Evolutionary conservation across 2,329 filamentous ascomycete species (phyloP).

Genomic region (Chaetomium strumarium): DNA sequence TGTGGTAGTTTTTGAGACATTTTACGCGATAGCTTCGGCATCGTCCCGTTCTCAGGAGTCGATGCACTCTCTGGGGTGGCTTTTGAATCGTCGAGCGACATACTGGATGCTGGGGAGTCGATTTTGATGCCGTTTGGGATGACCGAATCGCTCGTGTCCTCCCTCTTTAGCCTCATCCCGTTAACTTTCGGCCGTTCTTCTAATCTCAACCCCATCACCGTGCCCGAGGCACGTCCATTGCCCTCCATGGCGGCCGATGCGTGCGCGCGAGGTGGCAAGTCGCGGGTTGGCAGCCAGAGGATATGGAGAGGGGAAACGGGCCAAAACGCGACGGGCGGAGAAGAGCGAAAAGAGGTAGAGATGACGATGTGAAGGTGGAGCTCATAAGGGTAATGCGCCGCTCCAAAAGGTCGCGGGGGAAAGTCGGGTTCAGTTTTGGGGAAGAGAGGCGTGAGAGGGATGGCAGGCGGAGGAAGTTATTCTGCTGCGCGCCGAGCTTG

Average conservation of each 20-base stretch:
- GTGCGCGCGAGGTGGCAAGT: slow-evolving; percentile 12
- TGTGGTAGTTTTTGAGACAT: slow-evolving; percentile 63
- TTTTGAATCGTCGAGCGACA: slow-evolving; percentile 42
- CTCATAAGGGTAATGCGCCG: slow-evolving; percentile 12
- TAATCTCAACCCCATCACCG: slow-evolving; percentile 33
- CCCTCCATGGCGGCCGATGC: slow-evolving; percentile 25
- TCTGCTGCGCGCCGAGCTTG: slow-evolving; percentile 19
- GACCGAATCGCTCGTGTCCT: slow-evolving; percentile 34
- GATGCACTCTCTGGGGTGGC: slow-evolving; percentile 43
- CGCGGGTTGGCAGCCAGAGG: neutral
- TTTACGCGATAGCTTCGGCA: slow-evolving; percentile 68
- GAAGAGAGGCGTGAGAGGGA: neutral
- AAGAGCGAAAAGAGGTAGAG: slow-evolving; percentile 1
- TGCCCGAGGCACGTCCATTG: slow-evolving; percentile 24
- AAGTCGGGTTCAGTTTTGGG: neutral
- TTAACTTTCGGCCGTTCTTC: slow-evolving; percentile 35
- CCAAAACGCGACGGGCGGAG: neutral
- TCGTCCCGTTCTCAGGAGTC: slow-evolving; percentile 46
- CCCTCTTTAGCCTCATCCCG: slow-evolving; percentile 36
- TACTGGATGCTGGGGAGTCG: slow-evolving; percentile 36
- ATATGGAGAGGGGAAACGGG: neutral
- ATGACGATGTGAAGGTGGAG: slow-evolving; percentile 5
- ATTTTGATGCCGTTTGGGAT: slow-evolving; percentile 37
- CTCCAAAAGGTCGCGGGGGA: neutral
- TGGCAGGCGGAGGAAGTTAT: slow-evolving; percentile 17